A percentile compares a stretch with the other conserved stretches of the same genome.
phyloP scores from a whole-genome alignment of 148 eudicot species.

The Chenopodium quinoa region DNA sequence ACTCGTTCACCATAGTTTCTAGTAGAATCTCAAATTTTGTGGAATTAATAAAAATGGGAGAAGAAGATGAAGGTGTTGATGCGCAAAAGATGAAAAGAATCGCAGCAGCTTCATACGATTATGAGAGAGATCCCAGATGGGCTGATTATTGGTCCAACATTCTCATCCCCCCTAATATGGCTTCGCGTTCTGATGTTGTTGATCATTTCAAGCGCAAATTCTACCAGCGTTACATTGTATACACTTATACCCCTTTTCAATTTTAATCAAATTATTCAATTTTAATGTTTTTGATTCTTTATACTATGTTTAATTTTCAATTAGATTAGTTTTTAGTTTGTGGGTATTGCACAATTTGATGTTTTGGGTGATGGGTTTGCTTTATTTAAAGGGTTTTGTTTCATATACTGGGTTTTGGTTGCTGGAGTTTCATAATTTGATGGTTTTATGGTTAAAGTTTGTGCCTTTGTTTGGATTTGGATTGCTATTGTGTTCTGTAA shows the following conservation, averaged over 20 bases:
- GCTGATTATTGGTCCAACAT: constrained; percentile 93
- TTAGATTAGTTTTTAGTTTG: neutral
- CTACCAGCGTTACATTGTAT: constrained; percentile 93
- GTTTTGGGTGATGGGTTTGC: neutral
- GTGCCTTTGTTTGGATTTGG: constrained; percentile 1
- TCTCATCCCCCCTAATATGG: constrained; percentile 87
- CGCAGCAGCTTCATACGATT: constrained; percentile 83
- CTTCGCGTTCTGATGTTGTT: constrained; percentile 69
- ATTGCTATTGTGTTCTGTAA: neutral
- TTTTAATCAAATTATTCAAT: neutral
- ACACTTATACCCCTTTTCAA: neutral
- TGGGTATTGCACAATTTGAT: constrained; percentile 11
- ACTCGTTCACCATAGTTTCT: neutral
- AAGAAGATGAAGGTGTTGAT: constrained; percentile 46
- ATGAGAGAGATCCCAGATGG: constrained; percentile 84
- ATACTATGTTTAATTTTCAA: neutral
- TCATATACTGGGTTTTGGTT: constrained; percentile 12
- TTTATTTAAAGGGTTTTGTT: neutral
- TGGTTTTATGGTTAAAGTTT: neutral
- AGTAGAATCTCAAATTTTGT: too few relatives aligned
- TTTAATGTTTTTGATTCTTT: neutral
- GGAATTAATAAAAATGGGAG: constrained; percentile 27
- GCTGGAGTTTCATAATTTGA: constrained; percentile 8
- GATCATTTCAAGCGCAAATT: constrained; percentile 89
- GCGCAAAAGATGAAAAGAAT: constrained; percentile 64